These are phyloP conservation scores for Fusarium zealandicum DNA, from an alignment of 2,329 filamentous ascomycete genomes.

Conservation along the genomic window DNA sequence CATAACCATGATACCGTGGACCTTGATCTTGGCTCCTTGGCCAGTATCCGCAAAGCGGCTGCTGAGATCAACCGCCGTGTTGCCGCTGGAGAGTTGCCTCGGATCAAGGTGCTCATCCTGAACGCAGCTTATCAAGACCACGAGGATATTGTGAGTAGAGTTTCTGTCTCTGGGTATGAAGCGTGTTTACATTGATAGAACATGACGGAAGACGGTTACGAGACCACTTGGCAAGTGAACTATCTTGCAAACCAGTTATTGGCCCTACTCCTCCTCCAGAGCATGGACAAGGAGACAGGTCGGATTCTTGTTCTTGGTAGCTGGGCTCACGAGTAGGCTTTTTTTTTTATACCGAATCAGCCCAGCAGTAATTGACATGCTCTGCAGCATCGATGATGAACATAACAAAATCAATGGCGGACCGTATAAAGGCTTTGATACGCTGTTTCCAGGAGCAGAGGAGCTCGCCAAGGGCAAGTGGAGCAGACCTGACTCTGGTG, in stretches of 20 bases:
- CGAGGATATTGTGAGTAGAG: constrained; percentile 34
- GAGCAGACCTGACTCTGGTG: constrained; percentile 43
- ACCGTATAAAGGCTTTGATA: constrained; percentile 38
- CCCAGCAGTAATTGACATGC: constrained; percentile 8
- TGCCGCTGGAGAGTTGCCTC: constrained; percentile 45
- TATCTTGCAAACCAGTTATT: constrained; percentile 44
- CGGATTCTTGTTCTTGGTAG: constrained; percentile 44
- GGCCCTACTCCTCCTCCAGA: constrained; percentile 43
- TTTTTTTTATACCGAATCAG: not conserved
- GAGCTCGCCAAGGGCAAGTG: constrained; percentile 46
- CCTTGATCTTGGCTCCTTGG: constrained; percentile 44
- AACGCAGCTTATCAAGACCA: constrained; percentile 44
- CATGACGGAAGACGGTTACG: constrained; percentile 43
- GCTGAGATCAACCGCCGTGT: constrained; percentile 42
- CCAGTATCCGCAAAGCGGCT: constrained; percentile 40
- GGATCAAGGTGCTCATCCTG: constrained; percentile 50
- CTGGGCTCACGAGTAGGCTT: constrained; percentile 47
- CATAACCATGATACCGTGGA: constrained; percentile 46
- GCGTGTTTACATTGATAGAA: constrained; percentile 27
- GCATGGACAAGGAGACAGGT: constrained; percentile 42
- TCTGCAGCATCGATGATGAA: constrained; percentile 40
- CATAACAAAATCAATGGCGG: constrained; percentile 35
- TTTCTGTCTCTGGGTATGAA: not conserved
- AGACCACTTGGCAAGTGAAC: constrained; percentile 46
- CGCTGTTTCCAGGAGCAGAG: constrained; percentile 43